Percentiles rank a stretch among this genome's conserved stretches.
These are phyloP conservation scores for Podospora tetraspora DNA, from an alignment of 495 filamentous ascomycete genomes.

Conservation along the genomic window DNA sequence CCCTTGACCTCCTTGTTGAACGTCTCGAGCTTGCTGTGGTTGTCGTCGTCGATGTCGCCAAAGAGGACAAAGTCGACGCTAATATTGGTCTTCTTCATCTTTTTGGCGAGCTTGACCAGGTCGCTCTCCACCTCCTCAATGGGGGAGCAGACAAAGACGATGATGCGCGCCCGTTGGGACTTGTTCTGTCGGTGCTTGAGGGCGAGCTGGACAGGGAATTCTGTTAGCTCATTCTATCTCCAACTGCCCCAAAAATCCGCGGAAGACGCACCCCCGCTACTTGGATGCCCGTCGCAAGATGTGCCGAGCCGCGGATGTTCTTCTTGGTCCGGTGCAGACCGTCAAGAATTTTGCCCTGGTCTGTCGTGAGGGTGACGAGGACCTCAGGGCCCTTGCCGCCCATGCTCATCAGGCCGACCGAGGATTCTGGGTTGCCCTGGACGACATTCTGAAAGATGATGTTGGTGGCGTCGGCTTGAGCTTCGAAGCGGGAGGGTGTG, in stretches of 20 bases:
- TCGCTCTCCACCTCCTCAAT: conserved; percentile 83
- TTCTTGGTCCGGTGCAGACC: conserved; percentile 93
- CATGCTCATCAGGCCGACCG: conserved; percentile 98
- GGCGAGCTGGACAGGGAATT: conserved; percentile 58
- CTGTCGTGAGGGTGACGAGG: conserved; percentile 88
- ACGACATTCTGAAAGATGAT: conserved; percentile 94
- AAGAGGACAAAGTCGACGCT: conserved; percentile 92
- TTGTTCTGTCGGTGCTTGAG: conserved; percentile 98
- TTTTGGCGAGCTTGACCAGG: conserved; percentile 84
- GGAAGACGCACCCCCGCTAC: conserved; percentile 72
- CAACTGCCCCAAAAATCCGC: background rate
- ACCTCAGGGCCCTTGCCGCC: conserved; percentile 95
- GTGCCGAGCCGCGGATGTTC: conserved; percentile 82
- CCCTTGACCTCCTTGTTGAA: conserved; percentile 91
- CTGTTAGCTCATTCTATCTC: conserved; percentile 1
- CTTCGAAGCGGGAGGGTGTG: conserved; percentile 86
- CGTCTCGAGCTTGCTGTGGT: conserved; percentile 76
- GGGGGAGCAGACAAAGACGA: conserved; percentile 91
- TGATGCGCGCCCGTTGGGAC: conserved; percentile 86
- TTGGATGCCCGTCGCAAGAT: conserved; percentile 88
- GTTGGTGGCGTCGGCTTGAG: conserved; percentile 89
- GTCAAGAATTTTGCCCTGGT: conserved; percentile 90
- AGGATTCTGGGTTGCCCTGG: conserved; percentile 89
- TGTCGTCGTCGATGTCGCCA: conserved; percentile 86
- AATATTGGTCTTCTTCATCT: conserved; percentile 96